These are phyloP conservation scores for Alternaria atra DNA, from an alignment of 2,329 filamentous ascomycete species.

Conservation along the genomic window DNA sequence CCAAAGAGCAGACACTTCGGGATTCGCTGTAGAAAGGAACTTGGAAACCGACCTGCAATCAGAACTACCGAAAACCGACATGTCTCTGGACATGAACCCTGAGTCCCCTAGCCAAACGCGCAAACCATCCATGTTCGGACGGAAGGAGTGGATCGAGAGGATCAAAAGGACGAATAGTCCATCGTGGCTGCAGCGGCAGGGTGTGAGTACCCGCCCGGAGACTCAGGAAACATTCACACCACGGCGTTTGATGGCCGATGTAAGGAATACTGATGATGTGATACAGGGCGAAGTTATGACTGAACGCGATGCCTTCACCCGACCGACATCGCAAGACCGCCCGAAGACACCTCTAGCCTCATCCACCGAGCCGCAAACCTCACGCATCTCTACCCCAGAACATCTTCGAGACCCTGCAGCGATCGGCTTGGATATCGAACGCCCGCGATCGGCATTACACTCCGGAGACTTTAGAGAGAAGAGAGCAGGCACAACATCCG, in stretches of 20 bases:
- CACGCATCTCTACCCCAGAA: constrained; percentile 42
- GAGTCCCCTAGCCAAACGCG: constrained; percentile 31
- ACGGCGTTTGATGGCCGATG: not conserved
- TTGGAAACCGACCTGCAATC: constrained; percentile 19
- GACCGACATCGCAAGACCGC: constrained; percentile 37
- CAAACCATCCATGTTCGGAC: constrained; percentile 58
- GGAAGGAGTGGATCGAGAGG: constrained; percentile 82
- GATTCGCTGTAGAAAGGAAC: constrained; percentile 14
- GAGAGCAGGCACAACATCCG: constrained; percentile 39
- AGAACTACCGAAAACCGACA: constrained; percentile 7
- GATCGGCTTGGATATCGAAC: constrained; percentile 69
- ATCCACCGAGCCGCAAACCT: constrained; percentile 47
- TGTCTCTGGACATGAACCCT: constrained; percentile 17
- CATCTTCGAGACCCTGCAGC: constrained; percentile 38
- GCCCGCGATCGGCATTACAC: constrained; percentile 78
- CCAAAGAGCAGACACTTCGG: constrained; percentile 27
- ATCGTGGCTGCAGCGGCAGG: constrained; percentile 70
- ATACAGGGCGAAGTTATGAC: constrained; percentile 26
- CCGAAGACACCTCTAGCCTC: constrained; percentile 47
- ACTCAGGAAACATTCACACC: not conserved
- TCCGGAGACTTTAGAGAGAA: constrained; percentile 69
- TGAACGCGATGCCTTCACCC: constrained; percentile 22
- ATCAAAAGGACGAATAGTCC: constrained; percentile 82
- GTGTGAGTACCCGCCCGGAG: constrained; percentile 54
- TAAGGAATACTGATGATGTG: constrained; percentile 24